Base-by-base conservation (phyloP, 805 yeast species). In the Cyberlindnera japonica region DNA sequence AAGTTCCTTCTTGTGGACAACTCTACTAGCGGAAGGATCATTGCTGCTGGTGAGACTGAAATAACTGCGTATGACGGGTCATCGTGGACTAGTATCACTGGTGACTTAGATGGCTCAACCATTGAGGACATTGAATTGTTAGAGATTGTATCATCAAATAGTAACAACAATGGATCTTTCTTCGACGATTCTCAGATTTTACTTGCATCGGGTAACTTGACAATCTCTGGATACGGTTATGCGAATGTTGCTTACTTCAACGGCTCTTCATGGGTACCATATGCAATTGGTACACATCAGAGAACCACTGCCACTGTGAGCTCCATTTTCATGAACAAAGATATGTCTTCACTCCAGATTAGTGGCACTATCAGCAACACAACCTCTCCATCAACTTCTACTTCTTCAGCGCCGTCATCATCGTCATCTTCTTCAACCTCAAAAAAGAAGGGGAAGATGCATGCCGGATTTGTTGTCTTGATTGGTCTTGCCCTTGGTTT, bases 191-290 rank as follows among this genome's bases (percentile, higher is more conserved):
- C 67, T 31, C 63, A 71, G 37, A 58, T 77, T 0, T 58, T 87
- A 18, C 51, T 81, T 19, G 72, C 81, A 2, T 63, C 83, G 3
- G 95, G 95, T 26, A 48, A 57, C 20, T 65, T 85, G 33, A 55
- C 61, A 4, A 54, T 83, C 28, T 49, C 61, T 3, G 58, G 58
- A 2, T 78, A 72, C 53, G 93, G 90, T 0, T 55, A 62, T 19
- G 77, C 75, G 3, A 74, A 79, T 28, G 68, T 78, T 20, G 91
- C 90, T 0, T 61, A 75, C 21, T 86, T 60, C 61, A 78, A 86
- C 54, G 89, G 95, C 1, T 48, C 64, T 1, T 36, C 50, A 7
- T 88, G 95, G 95, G 53, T 63, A 22, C 95, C 95, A 11, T 76
- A 71, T 43, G 55, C 77, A 3, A 73, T 74, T 44, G 62, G 83